These are phyloP conservation scores for Quercus mongolica DNA, from an alignment of 306 rosid species.

Conservation along the genomic window DNA sequence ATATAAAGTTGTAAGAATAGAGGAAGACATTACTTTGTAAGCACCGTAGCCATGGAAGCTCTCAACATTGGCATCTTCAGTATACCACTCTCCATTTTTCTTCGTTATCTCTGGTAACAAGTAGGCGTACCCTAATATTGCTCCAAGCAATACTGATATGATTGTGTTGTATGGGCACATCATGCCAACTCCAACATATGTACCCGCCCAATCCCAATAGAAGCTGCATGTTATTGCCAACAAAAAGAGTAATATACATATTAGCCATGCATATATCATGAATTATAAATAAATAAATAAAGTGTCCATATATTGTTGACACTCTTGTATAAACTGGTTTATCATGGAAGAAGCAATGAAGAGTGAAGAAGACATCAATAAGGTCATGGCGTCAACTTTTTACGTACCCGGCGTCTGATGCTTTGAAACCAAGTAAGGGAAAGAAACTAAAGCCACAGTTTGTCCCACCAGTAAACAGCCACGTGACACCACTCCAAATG, in stretches of 20 bases:
- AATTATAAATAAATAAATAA: too few relatives aligned
- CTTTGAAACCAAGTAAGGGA: neutral
- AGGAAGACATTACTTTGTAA: neutral
- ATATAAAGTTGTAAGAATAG: neutral
- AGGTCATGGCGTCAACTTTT: too few relatives aligned
- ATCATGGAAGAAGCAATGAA: too few relatives aligned
- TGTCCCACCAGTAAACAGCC: neutral
- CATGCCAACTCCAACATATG: neutral
- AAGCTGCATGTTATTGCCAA: neutral
- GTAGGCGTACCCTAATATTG: neutral
- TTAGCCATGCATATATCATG: neutral
- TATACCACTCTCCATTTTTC: neutral
- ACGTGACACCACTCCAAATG: neutral
- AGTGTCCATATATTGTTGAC: too few relatives aligned
- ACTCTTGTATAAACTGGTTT: too few relatives aligned
- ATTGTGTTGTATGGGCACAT: neutral
- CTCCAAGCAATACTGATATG: neutral
- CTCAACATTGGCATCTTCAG: neutral
- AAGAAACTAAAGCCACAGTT: neutral
- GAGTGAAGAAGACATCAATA: too few relatives aligned
- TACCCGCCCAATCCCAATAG: neutral
- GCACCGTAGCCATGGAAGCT: neutral
- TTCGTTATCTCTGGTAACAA: neutral
- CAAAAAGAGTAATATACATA: neutral
- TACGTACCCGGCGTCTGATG: neutral